Conservation (phyloP, 345 rosid genomes). For the Murraya paniculata region DNA sequence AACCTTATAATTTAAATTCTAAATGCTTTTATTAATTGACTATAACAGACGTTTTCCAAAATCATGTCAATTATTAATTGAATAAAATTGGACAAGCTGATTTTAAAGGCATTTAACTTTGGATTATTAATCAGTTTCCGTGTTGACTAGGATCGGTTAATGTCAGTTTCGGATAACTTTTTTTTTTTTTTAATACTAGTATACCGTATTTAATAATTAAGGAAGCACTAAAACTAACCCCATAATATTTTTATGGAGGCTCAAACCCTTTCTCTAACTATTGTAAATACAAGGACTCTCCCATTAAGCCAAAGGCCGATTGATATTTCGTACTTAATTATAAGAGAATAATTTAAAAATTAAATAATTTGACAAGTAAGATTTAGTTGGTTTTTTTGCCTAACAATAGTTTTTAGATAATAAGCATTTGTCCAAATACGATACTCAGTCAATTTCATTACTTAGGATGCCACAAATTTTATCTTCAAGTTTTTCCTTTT, state of each 20-base stretch:
- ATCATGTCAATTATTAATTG: background rate
- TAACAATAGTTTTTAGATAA: background rate
- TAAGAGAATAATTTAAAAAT: background rate
- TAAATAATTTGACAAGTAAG: background rate
- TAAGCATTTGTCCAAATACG: background rate
- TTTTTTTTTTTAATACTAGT: no score
- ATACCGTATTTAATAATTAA: no score
- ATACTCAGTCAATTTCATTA: background rate
- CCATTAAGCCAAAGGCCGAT: no score
- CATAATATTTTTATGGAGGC: no score
- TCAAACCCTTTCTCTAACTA: no score
- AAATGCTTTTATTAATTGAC: no score
- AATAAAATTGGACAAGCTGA: background rate
- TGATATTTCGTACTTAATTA: background rate
- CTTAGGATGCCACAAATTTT: background rate
- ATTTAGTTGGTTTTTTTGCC: background rate
- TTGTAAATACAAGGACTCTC: no score
- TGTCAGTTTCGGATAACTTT: background rate
- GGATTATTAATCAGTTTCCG: background rate
- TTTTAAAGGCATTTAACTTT: background rate
- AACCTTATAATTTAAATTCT: no score
- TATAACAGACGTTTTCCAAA: background rate
- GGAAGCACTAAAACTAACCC: no score
- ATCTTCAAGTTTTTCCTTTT: background rate
- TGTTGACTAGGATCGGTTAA: background rate